Evolutionary conservation across 164 flowering plant genomes (phyloP).

Genomic region (Sedum album): DNA sequence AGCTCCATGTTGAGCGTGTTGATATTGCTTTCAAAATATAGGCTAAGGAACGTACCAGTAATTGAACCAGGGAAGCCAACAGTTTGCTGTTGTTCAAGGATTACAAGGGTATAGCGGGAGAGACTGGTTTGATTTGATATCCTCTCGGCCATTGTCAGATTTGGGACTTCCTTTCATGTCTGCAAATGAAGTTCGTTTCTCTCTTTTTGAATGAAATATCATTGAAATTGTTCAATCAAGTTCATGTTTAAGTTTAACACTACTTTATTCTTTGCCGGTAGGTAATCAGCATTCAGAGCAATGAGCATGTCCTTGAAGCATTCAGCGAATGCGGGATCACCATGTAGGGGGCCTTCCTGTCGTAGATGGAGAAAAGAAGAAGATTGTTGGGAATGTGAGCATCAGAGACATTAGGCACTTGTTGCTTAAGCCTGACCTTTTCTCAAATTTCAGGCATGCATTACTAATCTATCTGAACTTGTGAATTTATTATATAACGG

Average conservation of each 20-base stretch:
- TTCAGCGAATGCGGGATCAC: slow-evolving; percentile 79
- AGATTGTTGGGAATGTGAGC: slow-evolving; percentile 72
- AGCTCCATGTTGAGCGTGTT: slow-evolving; percentile 79
- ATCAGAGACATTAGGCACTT: slow-evolving; percentile 73
- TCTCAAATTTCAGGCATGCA: slow-evolving; percentile 69
- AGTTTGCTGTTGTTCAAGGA: slow-evolving; percentile 75
- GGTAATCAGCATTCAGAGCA: slow-evolving; percentile 52
- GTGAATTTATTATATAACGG: background rate
- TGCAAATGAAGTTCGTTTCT: slow-evolving; percentile 33
- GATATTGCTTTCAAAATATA: slow-evolving; percentile 73
- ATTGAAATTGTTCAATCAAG: no score
- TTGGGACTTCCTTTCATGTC: slow-evolving; percentile 90
- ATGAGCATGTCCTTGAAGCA: slow-evolving; percentile 74
- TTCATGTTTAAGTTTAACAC: no score
- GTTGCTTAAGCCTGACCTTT: slow-evolving; percentile 73
- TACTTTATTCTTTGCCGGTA: slow-evolving; percentile 15
- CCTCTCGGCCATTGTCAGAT: slow-evolving; percentile 51
- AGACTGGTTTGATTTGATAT: slow-evolving; percentile 84
- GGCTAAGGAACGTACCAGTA: slow-evolving; percentile 81
- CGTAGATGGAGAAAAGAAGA: slow-evolving; percentile 46
- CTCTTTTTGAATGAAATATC: background rate
- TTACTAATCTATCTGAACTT: background rate
- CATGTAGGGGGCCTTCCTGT: slow-evolving; percentile 89
- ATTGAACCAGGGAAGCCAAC: slow-evolving; percentile 54
- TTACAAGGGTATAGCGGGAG: slow-evolving; percentile 74